Evolutionary conservation across 2,329 filamentous ascomycete species (phyloP), one percentile per base, ranked within the genome.

Genomic region (Massarina eburnea): DNA sequence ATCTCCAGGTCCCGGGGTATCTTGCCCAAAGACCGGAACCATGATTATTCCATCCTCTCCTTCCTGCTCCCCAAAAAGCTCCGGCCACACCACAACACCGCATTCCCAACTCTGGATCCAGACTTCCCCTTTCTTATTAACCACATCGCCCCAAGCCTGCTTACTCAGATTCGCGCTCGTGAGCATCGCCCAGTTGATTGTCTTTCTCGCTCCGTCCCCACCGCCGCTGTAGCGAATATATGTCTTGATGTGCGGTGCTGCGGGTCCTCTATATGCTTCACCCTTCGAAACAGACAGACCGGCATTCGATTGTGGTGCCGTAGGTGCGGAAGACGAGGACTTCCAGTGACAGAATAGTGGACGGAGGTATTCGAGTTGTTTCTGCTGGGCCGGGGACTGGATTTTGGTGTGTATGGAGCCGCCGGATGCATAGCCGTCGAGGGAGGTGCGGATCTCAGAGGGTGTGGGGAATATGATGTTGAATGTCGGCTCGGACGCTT

Each of bases 81-180:
- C 81, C 0, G 91, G 90, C 88, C 90, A 95, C 0, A 95, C 79
- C 37, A 95, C 64, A 1, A 96, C 88, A 0, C 91, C 91, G 24
- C 89, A 80, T 66, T 96, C 91, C 75, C 86, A 96, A 22, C 88
- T 94, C 46, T 86, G 84, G 21, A 95, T 82, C 27, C 85, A 79
- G 22, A 90, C 51, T 57, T 88, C 80, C 1, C 81, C 82, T 0
- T 76, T 73, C 3, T 74, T 67, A 49, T 79, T 82, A 7, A 66
- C 67, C 2, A 80, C 75, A 29, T 86, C 83, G 1, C 91, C 91
- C 91, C 91, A 96, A 0, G 91, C 91, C 69, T 95, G 90, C 50
- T 85, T 92, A 1, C 88, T 94, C 2, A 96, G 68, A 57, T 95
- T 96, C n/a, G 91, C 90, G n/a, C 88, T 94, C 0, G 89, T 95